Percentiles rank a stretch among this genome's conserved stretches.
Conservation (phyloP, 768 basidiomycete species). For the Phylloporus scabripes region DNA sequence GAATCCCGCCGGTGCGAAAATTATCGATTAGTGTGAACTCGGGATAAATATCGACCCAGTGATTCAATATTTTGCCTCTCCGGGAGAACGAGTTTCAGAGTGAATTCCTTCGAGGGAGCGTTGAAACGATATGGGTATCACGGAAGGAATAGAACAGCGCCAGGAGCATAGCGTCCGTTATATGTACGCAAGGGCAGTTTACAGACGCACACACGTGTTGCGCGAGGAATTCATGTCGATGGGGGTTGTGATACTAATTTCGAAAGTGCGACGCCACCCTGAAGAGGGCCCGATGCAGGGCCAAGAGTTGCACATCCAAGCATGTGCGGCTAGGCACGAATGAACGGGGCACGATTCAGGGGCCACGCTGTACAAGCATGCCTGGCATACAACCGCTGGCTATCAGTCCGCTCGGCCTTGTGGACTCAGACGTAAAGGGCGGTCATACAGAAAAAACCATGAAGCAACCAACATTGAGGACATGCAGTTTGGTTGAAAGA, state of each 20-base stretch:
- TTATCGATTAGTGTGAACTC: slow-evolving; percentile 3
- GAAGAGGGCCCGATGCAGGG: slow-evolving; percentile 12
- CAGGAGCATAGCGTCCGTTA: slow-evolving; percentile 12
- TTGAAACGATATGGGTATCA: slow-evolving; percentile 7
- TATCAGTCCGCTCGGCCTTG: background rate
- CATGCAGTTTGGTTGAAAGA: background rate
- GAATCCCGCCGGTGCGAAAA: background rate
- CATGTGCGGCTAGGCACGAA: slow-evolving; percentile 16
- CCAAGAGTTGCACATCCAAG: slow-evolving; percentile 12
- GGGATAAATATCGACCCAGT: slow-evolving; percentile 1
- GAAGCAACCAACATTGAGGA: background rate
- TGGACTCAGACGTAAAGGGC: background rate
- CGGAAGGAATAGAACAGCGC: slow-evolving; percentile 9
- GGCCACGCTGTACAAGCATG: slow-evolving; percentile 15
- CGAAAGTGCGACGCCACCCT: background rate
- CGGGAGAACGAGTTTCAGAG: background rate
- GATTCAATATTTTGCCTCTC: slow-evolving; percentile 1
- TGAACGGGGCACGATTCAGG: slow-evolving; percentile 7
- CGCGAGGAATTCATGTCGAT: slow-evolving; percentile 10
- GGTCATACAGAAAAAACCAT: too few relatives aligned
- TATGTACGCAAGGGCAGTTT: slow-evolving; percentile 16
- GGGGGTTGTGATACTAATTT: slow-evolving; percentile 1
- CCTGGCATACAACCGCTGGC: background rate
- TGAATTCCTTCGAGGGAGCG: background rate
- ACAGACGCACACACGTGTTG: slow-evolving; percentile 11